phyloP scores from a whole-genome alignment of 2,329 filamentous ascomycete species.

The Cercospora sp. region DNA sequence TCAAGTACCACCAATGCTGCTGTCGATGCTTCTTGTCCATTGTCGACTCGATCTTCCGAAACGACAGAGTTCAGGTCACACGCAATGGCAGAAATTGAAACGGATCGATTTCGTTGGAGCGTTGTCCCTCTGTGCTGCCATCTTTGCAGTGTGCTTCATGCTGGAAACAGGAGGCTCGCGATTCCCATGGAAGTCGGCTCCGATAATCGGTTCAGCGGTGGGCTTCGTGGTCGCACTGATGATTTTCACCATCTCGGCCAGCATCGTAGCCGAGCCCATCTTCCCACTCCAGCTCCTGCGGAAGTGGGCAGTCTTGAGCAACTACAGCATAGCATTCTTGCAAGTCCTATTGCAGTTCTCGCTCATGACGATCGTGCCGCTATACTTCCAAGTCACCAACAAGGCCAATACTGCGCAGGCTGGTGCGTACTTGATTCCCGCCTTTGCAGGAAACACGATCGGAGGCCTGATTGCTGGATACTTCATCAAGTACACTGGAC shows the following conservation, averaged over 20 bases:
- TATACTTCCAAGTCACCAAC: conserved; percentile 68
- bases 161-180: conserved; percentile 53
- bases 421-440: conserved; percentile 63
- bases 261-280: conserved; percentile 48
- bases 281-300: conserved; percentile 58
- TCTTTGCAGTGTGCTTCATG: conserved; percentile 48
- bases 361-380: conserved; percentile 65
- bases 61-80: conserved; percentile 8
- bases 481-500: conserved; percentile 59
- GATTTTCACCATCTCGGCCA: conserved; percentile 29
- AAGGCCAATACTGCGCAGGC: conserved; percentile 59
- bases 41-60: conserved; percentile 29
- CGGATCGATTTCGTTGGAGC: conserved; percentile 63
- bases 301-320: conserved; percentile 54
- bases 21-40: conserved; percentile 53
- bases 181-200: conserved; percentile 41
- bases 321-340: conserved; percentile 54
- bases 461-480: conserved; percentile 62
- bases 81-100: conserved; percentile 42
- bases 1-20: conserved; percentile 57
- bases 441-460: conserved; percentile 65
- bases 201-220: conserved; percentile 33
- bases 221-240: conserved; percentile 14
- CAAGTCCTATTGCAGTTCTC: conserved; percentile 61
- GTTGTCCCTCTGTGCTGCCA: conserved; percentile 46